Percentiles rank a stretch among this genome's conserved stretches.
These are phyloP conservation scores for Diaporthe capsici DNA, from an alignment of 2,329 filamentous ascomycete species.

Conservation along the genomic window DNA sequence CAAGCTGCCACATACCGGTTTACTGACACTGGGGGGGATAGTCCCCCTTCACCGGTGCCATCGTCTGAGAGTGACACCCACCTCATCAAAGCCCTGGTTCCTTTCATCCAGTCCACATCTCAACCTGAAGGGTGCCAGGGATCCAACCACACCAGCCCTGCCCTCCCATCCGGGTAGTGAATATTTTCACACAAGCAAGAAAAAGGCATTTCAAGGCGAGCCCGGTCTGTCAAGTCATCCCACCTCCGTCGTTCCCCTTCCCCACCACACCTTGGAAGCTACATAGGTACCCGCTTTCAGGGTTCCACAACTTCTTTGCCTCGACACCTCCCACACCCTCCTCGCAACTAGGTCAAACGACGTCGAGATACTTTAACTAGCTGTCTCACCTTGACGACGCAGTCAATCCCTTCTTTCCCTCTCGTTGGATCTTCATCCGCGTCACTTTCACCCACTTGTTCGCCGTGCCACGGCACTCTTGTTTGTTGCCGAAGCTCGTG, in stretches of 20 bases:
- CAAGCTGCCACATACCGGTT: neutral
- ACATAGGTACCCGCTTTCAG: slow-evolving; percentile 34
- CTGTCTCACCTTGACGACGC: slow-evolving; percentile 27
- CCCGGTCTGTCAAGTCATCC: slow-evolving; percentile 23
- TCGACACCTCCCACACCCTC: slow-evolving; percentile 32
- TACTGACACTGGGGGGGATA: neutral
- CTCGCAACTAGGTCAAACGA: slow-evolving; percentile 35
- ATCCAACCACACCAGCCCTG: slow-evolving; percentile 1
- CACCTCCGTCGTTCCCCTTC: slow-evolving; percentile 26
- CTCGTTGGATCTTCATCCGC: neutral
- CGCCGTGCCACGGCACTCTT: neutral
- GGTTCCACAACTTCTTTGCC: slow-evolving; percentile 36
- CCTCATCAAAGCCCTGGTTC: neutral
- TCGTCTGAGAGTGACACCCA: slow-evolving; percentile 7
- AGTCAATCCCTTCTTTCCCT: neutral
- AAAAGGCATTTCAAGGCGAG: neutral
- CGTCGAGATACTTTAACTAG: slow-evolving; percentile 37
- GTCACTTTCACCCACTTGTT: neutral
- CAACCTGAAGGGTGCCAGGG: neutral
- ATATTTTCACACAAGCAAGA: slow-evolving; percentile 5
- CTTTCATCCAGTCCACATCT: slow-evolving; percentile 4
- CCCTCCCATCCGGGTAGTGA: neutral
- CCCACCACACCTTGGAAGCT: slow-evolving; percentile 36
- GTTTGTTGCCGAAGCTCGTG: slow-evolving; percentile 7
- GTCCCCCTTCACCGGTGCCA: neutral